Base-by-base conservation (phyloP, 441 rosid genomes). In the Euphorbia schlechtendalii region DNA sequence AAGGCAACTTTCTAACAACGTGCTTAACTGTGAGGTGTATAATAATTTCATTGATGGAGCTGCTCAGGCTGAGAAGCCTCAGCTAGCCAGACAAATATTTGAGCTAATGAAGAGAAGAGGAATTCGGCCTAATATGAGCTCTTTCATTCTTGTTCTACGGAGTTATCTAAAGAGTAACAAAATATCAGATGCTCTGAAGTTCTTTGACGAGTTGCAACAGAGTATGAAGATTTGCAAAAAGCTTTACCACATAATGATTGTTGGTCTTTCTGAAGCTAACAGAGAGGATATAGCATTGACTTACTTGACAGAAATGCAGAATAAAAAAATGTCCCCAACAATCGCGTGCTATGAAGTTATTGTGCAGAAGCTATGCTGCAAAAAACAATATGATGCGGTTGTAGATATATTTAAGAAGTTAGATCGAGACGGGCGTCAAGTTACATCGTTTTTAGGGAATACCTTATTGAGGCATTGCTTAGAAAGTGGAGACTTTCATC, bases 381-480 rank as follows among this genome's bases (percentile, higher is more conserved):
- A 36, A 46, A 52, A 56, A 56, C 68, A 38, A 62, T 89, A 78
- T 22, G 89, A 72, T 40, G 65, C 45, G 73, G 96, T 71, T 43
- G 68, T 90, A 68, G 58, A 75, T 63, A 75, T 63, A 63, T 69
- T 89, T 57, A 73, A 75, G 36, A 83, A 84, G 58, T 71, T 83
- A 22, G 81, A 76, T 76, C 85, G 77, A 64, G 72, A 66, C 0
- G 75, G 85, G 70, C 82, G 80, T 0, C 65, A 34, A 1, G n/a
- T 88, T 45, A 73, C 99, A 15, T 64, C 99, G 22, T 89, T 80
- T 69, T 77, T 82, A 8, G 99, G 99, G 53, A 93, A 93, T 63
- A 71, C 62, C 4, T 86, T 93, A 63, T 69, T 90, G 70, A 77
- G 66, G 46, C 84, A 84, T 69, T 80, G 92, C 63, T 67, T 77